A percentile compares a stretch with the other conserved stretches of the same genome.
phyloP scores from a whole-genome alignment of 176 grass and related monocot genomes.

The Guadua angustifolia region DNA sequence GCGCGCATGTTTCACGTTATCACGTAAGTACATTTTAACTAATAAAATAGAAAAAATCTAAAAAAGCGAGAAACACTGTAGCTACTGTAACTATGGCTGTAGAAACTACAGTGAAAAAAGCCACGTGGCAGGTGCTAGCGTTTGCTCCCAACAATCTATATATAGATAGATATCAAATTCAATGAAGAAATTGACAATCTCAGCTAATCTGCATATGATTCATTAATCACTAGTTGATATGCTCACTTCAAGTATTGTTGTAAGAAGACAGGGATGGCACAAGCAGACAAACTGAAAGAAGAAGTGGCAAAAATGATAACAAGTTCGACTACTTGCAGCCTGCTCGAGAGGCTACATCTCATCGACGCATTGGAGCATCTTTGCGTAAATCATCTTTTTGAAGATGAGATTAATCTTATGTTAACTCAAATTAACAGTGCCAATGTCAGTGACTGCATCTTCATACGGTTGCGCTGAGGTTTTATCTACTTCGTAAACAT shows the following conservation, averaged over 20 bases:
- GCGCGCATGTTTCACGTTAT: no score
- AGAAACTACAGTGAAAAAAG: no score
- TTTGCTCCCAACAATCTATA: no score
- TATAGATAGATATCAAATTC: no score
- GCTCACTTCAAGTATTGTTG: not conserved
- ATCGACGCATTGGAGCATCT: not conserved
- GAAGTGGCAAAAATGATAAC: slow-evolving; percentile 10
- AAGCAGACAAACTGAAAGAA: not conserved
- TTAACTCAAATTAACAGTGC: not conserved
- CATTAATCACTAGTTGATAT: not conserved
- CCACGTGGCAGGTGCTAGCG: no score
- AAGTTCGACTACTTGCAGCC: not conserved
- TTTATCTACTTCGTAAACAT: slow-evolving; percentile 31
- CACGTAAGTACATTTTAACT: no score
- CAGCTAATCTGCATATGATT: not conserved
- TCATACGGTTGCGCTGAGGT: not conserved
- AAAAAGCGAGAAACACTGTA: no score
- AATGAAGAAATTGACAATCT: no score
- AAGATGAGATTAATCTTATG: not conserved
- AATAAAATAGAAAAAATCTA: no score
- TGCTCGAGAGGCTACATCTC: not conserved
- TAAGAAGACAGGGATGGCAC: not conserved
- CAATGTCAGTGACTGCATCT: slow-evolving; percentile 1
- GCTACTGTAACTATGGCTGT: no score
- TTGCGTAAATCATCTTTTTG: not conserved